Evolutionary conservation across 768 basidiomycete genomes (phyloP).

Genomic region (Tulasnella sp.): DNA sequence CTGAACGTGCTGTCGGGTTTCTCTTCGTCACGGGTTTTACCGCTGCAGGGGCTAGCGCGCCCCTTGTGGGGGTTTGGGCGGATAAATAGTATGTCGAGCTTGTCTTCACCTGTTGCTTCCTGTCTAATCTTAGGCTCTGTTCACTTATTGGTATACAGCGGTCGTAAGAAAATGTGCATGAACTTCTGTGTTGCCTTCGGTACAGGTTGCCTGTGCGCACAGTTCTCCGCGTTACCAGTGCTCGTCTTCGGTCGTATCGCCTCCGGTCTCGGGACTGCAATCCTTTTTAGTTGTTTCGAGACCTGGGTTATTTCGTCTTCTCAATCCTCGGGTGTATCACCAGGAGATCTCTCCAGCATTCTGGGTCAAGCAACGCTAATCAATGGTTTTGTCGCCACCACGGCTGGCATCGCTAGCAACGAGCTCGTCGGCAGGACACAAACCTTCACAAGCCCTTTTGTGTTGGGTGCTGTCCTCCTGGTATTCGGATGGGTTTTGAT

Average conservation of each 20-base stretch:
- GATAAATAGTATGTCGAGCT: slow-evolving; percentile 48
- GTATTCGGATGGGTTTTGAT: slow-evolving; percentile 46
- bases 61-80: slow-evolving; percentile 64
- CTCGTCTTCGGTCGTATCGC: slow-evolving; percentile 51
- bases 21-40: slow-evolving; percentile 70
- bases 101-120: not conserved
- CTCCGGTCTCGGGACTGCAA: slow-evolving; percentile 61
- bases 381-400: slow-evolving; percentile 59
- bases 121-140: not conserved
- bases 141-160: slow-evolving; percentile 31
- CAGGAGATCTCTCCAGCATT: slow-evolving; percentile 49
- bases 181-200: slow-evolving; percentile 58
- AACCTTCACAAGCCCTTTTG: slow-evolving; percentile 51
- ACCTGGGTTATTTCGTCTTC: slow-evolving; percentile 63
- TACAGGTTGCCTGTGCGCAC: slow-evolving; percentile 46
- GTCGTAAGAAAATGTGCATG: slow-evolving; percentile 55
- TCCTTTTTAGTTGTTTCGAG: slow-evolving; percentile 64
- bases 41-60: slow-evolving; percentile 55
- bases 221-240: slow-evolving; percentile 43
- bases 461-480: slow-evolving; percentile 48
- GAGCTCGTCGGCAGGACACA: slow-evolving; percentile 41
- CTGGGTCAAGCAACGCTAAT: slow-evolving; percentile 62
- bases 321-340: slow-evolving; percentile 38
- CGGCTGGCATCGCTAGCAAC: slow-evolving; percentile 55
- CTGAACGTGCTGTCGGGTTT: slow-evolving; percentile 51